Evolutionary conservation across 495 filamentous ascomycete genomes (phyloP).

Genomic region (Evernia prunastri): DNA sequence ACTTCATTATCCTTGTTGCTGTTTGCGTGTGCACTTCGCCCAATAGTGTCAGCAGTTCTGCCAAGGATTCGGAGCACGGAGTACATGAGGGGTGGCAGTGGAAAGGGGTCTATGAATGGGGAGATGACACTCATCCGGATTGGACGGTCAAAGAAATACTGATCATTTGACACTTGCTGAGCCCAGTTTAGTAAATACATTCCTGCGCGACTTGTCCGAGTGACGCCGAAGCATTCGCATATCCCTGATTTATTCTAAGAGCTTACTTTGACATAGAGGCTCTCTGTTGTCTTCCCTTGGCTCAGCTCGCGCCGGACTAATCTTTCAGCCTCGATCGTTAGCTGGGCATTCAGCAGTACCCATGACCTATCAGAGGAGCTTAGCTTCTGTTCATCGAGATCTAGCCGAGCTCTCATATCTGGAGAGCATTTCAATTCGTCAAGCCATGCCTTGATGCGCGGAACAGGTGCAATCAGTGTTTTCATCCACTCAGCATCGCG

Average conservation of each 20-base stretch:
- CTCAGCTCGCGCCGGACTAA: slow-evolving; percentile 3
- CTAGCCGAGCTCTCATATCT: not conserved
- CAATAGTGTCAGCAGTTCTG: not conserved
- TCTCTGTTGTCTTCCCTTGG: not conserved
- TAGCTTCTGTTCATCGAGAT: not conserved
- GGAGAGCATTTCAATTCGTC: slow-evolving; percentile 6
- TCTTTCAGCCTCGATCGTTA: slow-evolving; percentile 14
- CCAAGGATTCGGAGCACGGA: not conserved
- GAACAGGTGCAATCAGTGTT: slow-evolving; percentile 15
- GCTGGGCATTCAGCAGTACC: slow-evolving; percentile 15
- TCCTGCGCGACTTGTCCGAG: not conserved
- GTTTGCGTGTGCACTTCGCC: slow-evolving; percentile 12
- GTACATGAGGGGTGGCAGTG: slow-evolving; percentile 17
- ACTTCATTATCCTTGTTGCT: slow-evolving; percentile 7
- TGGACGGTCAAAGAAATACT: slow-evolving; percentile 15
- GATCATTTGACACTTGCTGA: slow-evolving; percentile 6
- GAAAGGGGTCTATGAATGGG: slow-evolving; percentile 22
- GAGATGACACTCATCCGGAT: slow-evolving; percentile 14
- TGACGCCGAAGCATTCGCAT: too few relatives aligned
- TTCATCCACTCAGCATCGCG: slow-evolving; percentile 20
- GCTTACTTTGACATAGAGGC: not conserved
- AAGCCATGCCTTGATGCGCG: slow-evolving; percentile 14
- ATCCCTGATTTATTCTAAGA: not conserved
- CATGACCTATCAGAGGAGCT: slow-evolving; percentile 15
- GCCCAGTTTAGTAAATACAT: too few relatives aligned